Evolutionary conservation across 2,329 filamentous ascomycete species (phyloP), one percentile per base, ranked within the genome.

Genomic region (Berkeleyomyces basicola): DNA sequence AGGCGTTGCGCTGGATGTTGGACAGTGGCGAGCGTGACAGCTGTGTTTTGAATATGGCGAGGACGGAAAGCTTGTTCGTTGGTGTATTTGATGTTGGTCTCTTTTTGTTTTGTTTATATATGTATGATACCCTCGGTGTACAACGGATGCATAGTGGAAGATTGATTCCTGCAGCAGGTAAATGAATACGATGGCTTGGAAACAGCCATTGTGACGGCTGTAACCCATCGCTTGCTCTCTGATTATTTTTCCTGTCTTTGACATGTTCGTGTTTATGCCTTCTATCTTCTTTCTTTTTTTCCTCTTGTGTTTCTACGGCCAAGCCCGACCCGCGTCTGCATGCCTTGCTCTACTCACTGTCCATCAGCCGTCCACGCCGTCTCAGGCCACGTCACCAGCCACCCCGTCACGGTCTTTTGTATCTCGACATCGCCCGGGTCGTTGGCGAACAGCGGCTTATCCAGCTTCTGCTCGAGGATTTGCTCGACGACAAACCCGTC

Each of bases 391-490:
- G 77, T 77, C 66, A 95, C 72, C 65, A 83, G 79, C 73, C 88
- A 95, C 23, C 87, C 88, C 68, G 86, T 90, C 6, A 95, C 90
- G 6, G 88, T 95, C 71, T 88, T 85, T 67, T 89, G 82, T 64
- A 95, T 76, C 66, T 84, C 80, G 73, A 92, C 82, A 73, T 95
- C 90, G 44, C 92, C 92, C 14, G 85, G 86, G 71, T 96, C 91
- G 68, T 90, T 81, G 69, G 91, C 88, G 73, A 97, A 96, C 77
- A 97, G 83, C 66, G 91, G 87, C 70, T 85, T 85, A 43, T 92
- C 89, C 83, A 95, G 84, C 68, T 85, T 82, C 72, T 85, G 82
- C 73, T 96, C 89, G 58, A 91, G 77, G 42, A 95, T 79, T 76
- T 92, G 89, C 66, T 85, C 84, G 2, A 96, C 90, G 14, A 74